Evolutionary conservation across 805 yeast species (phyloP).

Genomic region (Lachancea nothofagi): DNA sequence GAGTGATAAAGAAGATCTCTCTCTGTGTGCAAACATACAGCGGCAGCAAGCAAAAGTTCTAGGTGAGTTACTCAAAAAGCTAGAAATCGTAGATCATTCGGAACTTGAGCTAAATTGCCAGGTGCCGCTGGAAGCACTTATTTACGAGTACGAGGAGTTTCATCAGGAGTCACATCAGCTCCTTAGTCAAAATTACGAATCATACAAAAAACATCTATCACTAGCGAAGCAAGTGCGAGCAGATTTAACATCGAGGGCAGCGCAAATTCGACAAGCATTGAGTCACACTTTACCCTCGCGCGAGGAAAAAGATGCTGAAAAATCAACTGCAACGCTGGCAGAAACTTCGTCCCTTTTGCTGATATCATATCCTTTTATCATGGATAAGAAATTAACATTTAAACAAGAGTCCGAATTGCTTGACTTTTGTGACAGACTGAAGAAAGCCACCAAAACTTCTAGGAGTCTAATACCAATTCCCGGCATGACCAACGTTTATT

Average conservation of each 20-base stretch:
- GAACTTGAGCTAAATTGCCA: slow-evolving; percentile 9
- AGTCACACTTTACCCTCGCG: not conserved
- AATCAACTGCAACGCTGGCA: not conserved
- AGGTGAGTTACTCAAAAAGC: not conserved
- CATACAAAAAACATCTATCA: slow-evolving; percentile 10
- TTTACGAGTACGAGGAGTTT: slow-evolving; percentile 9
- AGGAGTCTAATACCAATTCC: slow-evolving; percentile 29
- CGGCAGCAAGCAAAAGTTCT: not conserved
- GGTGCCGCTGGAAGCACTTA: slow-evolving; percentile 9
- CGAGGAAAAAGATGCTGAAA: not conserved
- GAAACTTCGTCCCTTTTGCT: not conserved
- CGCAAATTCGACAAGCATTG: not conserved
- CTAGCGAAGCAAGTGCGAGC: slow-evolving; percentile 1
- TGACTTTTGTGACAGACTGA: slow-evolving; percentile 12
- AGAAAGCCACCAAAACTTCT: slow-evolving; percentile 28
- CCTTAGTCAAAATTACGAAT: slow-evolving; percentile 8
- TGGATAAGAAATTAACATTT: slow-evolving; percentile 18
- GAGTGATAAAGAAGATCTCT: not conserved
- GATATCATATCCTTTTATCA: slow-evolving; percentile 10
- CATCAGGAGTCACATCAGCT: slow-evolving; percentile 11
- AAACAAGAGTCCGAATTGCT: slow-evolving; percentile 16
- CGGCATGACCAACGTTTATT: slow-evolving; percentile 18
- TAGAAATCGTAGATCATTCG: not conserved
- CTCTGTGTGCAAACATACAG: not conserved
- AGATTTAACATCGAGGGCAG: slow-evolving; percentile 1